phyloP scores from a whole-genome alignment of 2,329 filamentous ascomycete genomes.

The Arthrinium puccinioides region DNA sequence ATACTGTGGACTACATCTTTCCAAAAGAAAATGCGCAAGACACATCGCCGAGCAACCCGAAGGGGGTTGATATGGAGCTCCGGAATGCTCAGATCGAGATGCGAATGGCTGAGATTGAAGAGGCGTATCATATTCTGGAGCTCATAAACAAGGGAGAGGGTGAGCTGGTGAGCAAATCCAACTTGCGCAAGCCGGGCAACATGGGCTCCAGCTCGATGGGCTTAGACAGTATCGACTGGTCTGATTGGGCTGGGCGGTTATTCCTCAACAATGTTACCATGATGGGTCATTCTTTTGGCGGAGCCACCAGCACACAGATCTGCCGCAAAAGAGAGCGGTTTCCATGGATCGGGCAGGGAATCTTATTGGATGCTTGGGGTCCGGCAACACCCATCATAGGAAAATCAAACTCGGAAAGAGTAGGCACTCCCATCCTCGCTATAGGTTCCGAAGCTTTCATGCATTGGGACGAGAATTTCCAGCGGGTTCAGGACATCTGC shows the following conservation, averaged over 20 bases:
- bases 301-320: constrained; percentile 55
- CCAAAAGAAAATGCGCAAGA: constrained; percentile 46
- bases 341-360: constrained; percentile 52
- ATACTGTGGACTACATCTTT: constrained; percentile 55
- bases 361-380: constrained; percentile 62
- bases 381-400: constrained; percentile 36
- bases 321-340: constrained; percentile 47
- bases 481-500: constrained; percentile 48
- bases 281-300: constrained; percentile 61
- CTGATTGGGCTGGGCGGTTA: constrained; percentile 47
- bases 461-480: constrained; percentile 60
- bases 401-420: constrained; percentile 34
- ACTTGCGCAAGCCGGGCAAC: constrained; percentile 50
- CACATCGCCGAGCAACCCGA: constrained; percentile 46
- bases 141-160: constrained; percentile 48
- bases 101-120: constrained; percentile 56
- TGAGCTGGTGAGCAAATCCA: constrained; percentile 38
- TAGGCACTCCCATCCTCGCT: constrained; percentile 48
- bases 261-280: constrained; percentile 50
- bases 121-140: constrained; percentile 50
- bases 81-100: constrained; percentile 56
- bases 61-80: constrained; percentile 53
- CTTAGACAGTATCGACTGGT: constrained; percentile 48
- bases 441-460: constrained; percentile 65
- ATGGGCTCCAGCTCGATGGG: constrained; percentile 52